A percentile compares a stretch with the other conserved stretches of the same genome.
Evolutionary conservation across 2,329 filamentous ascomycete species (phyloP).

Genomic region (Falciphora oryzae): DNA sequence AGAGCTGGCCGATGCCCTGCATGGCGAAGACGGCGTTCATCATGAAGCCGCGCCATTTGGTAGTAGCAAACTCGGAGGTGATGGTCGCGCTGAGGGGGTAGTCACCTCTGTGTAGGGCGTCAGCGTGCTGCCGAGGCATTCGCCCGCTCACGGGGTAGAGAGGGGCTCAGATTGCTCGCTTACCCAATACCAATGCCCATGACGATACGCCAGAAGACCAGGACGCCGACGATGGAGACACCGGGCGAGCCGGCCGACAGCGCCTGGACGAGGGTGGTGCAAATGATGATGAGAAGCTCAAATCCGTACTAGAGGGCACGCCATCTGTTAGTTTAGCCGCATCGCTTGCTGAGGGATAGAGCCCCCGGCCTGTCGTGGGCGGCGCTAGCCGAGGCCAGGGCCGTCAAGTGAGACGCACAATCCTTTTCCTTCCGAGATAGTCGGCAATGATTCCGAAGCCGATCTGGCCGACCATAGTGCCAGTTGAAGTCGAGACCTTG

Average conservation of each 20-base stretch:
- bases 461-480: slow-evolving; percentile 77
- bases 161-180: neutral
- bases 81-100: slow-evolving; percentile 80
- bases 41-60: slow-evolving; percentile 81
- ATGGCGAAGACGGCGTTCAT: slow-evolving; percentile 83
- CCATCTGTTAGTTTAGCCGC: neutral
- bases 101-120: slow-evolving; percentile 46
- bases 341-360: neutral
- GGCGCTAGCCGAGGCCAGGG: neutral
- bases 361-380: neutral
- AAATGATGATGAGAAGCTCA: slow-evolving; percentile 75
- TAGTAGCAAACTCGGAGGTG: slow-evolving; percentile 81
- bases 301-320: slow-evolving; percentile 51
- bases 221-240: slow-evolving; percentile 57
- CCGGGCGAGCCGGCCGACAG: slow-evolving; percentile 58
- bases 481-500: slow-evolving; percentile 78
- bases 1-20: slow-evolving; percentile 78
- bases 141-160: no score
- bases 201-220: slow-evolving; percentile 77
- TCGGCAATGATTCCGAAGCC: slow-evolving; percentile 76
- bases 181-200: slow-evolving; percentile 39
- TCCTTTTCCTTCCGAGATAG: slow-evolving; percentile 42
- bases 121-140: neutral
- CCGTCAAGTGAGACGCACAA: slow-evolving; percentile 14
- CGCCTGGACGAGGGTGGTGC: slow-evolving; percentile 67